Conservation (phyloP, 768 basidiomycete genomes). For the Hirschioporus abietinus region DNA sequence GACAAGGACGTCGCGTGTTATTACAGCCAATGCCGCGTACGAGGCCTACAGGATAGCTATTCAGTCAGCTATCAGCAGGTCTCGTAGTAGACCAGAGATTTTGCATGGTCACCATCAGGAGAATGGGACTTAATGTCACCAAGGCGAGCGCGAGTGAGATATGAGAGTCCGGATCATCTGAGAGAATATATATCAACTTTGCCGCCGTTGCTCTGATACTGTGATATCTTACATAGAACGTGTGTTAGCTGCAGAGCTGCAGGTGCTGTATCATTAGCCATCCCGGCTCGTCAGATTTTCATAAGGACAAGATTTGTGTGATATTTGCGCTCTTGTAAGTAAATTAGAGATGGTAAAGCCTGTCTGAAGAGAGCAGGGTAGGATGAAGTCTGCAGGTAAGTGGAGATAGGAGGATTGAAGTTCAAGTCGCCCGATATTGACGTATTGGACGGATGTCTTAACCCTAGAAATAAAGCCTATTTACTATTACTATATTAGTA, state of each 20-base stretch:
- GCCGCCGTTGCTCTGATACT: constrained; percentile 2
- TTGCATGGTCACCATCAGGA: constrained; percentile 55
- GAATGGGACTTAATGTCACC: constrained; percentile 62
- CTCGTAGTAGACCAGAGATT: constrained; percentile 23
- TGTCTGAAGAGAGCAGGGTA: too few relatives aligned
- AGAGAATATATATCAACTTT: constrained; percentile 8
- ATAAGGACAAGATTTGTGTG: too few relatives aligned
- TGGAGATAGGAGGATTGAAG: too few relatives aligned
- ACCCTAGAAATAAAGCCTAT: neutral
- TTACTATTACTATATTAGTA: too few relatives aligned
- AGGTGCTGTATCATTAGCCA: constrained; percentile 15
- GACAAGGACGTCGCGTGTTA: constrained; percentile 75
- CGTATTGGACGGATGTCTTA: too few relatives aligned
- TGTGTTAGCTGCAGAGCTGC: constrained; percentile 62
- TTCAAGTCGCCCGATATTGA: too few relatives aligned
- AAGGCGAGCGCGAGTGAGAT: constrained; percentile 55
- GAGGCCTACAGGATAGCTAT: constrained; percentile 46
- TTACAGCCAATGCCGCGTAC: constrained; percentile 68
- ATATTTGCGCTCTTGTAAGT: too few relatives aligned
- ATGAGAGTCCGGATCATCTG: constrained; percentile 59
- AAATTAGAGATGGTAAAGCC: too few relatives aligned
- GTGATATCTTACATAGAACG: constrained; percentile 47
- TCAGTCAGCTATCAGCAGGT: constrained; percentile 24
- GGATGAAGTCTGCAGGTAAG: too few relatives aligned
- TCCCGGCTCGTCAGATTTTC: neutral